Conservation (phyloP, 1,284 basidiomycete genomes). For the Peniophora sp. region DNA sequence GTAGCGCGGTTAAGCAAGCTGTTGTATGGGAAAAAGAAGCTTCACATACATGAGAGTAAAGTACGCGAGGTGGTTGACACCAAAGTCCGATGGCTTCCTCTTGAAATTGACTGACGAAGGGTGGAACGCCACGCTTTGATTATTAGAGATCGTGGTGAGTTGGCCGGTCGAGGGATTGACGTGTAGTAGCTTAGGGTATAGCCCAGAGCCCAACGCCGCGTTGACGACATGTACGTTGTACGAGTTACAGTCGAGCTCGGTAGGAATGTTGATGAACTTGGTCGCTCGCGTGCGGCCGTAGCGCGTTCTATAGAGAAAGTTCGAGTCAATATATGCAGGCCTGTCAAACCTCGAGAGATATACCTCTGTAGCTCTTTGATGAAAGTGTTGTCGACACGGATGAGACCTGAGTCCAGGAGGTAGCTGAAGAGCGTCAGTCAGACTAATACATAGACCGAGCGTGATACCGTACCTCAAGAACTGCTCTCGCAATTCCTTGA, state of each 20-base stretch:
- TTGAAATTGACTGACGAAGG: conserved; percentile 89
- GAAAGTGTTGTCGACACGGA: conserved; percentile 61
- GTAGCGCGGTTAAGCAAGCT: conserved; percentile 2
- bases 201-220: conserved; percentile 78
- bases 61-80: conserved; percentile 71
- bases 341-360: conserved; percentile 7
- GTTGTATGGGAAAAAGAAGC: conserved; percentile 8
- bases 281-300: conserved; percentile 63
- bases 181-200: conserved; percentile 88
- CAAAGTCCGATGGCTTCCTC: conserved; percentile 61
- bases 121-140: conserved; percentile 80
- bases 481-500: conserved; percentile 95
- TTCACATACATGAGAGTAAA: conserved; percentile 79
- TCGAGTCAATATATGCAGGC: background rate
- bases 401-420: conserved; percentile 84
- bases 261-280: conserved; percentile 73
- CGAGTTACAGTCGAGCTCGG: conserved; percentile 67
- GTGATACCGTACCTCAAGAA: conserved; percentile 59
- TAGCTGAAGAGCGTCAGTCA: conserved; percentile 35
- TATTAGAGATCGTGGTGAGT: conserved; percentile 84
- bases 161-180: conserved; percentile 53
- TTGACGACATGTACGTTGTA: conserved; percentile 61
- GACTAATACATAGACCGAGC: background rate
- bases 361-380: conserved; percentile 70
- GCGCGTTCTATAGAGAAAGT: conserved; percentile 47